Percentiles rank a stretch among this genome's conserved stretches.
Evolutionary conservation across 192 early-diverging fungal species (phyloP).

Genomic region (Lunasporangiospora selenospora): DNA sequence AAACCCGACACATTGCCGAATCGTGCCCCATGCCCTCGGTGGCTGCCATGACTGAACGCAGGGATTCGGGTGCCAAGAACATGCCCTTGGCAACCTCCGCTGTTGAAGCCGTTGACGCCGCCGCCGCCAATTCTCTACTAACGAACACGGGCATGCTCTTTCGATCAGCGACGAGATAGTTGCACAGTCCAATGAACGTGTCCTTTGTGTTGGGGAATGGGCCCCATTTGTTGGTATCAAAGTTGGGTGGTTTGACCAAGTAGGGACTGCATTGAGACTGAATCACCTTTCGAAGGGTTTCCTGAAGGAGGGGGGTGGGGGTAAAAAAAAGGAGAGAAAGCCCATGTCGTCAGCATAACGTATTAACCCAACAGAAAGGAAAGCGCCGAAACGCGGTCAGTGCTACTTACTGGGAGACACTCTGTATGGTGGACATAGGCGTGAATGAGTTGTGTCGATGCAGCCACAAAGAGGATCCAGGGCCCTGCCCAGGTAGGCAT

Average conservation of each 20-base stretch:
- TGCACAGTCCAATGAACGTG: not conserved
- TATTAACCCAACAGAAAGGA: not conserved
- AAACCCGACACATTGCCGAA: not conserved
- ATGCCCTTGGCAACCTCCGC: no score
- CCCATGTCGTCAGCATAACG: not conserved
- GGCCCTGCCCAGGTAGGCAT: constrained; percentile 25
- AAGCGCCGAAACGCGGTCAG: not conserved
- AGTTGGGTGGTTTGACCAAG: not conserved
- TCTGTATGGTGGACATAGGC: constrained; percentile 20
- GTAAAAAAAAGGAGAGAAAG: not conserved
- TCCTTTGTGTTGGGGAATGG: not conserved
- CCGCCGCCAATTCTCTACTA: no score
- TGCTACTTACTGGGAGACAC: constrained; percentile 21
- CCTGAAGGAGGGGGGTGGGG: not conserved
- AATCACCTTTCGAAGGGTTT: not conserved
- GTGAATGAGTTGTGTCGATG: constrained; percentile 10
- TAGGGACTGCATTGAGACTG: not conserved
- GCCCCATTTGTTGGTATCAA: not conserved
- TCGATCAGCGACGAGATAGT: no score
- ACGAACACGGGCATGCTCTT: no score
- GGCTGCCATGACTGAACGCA: no score
- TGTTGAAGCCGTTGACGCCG: no score
- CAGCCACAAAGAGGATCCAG: constrained; percentile 23
- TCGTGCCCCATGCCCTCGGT: constrained; percentile 5
- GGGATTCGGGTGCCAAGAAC: no score